Percentiles rank a stretch among this genome's conserved stretches.
Conservation (phyloP, 768 basidiomycete species). For the Mycena latifolia region DNA sequence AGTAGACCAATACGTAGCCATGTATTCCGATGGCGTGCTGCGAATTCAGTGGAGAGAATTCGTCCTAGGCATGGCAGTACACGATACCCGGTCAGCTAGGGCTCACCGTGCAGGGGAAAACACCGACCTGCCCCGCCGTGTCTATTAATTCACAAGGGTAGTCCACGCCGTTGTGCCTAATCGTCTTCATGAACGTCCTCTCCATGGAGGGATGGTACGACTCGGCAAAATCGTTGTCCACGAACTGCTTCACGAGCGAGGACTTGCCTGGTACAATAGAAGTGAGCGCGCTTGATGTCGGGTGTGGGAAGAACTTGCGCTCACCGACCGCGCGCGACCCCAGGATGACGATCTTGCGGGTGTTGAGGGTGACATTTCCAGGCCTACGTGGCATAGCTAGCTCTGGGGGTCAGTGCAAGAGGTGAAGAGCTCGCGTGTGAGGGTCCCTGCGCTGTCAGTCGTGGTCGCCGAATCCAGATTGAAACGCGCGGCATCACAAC, state of each 20-base stretch:
- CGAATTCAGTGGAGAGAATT: slow-evolving; percentile 93
- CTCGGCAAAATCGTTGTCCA: slow-evolving; percentile 93
- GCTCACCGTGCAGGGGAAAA: slow-evolving; percentile 1
- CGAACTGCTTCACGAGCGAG: slow-evolving; percentile 92
- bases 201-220: slow-evolving; percentile 98
- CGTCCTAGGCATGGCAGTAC: slow-evolving; percentile 70
- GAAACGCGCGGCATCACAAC: slow-evolving; percentile 9
- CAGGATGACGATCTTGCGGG: slow-evolving; percentile 86
- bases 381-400: slow-evolving; percentile 13
- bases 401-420: slow-evolving; percentile 6
- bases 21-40: slow-evolving; percentile 98
- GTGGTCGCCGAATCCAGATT: background rate
- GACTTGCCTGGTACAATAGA: slow-evolving; percentile 90
- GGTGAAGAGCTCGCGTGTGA: slow-evolving; percentile 6
- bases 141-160: slow-evolving; percentile 99
- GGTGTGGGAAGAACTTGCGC: slow-evolving; percentile 37
- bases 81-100: slow-evolving; percentile 12
- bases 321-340: slow-evolving; percentile 91
- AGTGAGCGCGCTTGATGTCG: too few species aligned
- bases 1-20: slow-evolving; percentile 97
- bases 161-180: slow-evolving; percentile 89
- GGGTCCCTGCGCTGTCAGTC: background rate
- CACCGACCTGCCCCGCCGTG: slow-evolving; percentile 92
- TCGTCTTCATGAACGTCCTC: slow-evolving; percentile 85
- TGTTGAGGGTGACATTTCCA: slow-evolving; percentile 22